phyloP scores from a whole-genome alignment of 106 monocot species.

The Triglochin maritima region DNA sequence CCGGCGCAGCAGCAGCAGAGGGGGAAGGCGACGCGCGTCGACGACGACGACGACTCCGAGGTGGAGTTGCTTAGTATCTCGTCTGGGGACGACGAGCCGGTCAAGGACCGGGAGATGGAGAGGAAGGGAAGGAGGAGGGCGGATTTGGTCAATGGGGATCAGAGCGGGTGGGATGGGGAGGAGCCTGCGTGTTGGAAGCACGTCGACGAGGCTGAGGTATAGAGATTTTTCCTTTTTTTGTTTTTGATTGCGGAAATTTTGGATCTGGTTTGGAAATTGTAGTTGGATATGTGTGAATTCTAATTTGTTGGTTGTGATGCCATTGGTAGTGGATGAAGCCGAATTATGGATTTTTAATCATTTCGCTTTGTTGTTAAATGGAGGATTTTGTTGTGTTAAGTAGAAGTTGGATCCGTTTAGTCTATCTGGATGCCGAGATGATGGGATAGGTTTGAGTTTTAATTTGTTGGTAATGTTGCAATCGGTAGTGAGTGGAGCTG shows the following conservation, averaged over 20 bases:
- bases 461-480: no score
- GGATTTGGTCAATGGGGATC: conserved; percentile 33
- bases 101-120: conserved; percentile 23
- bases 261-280: not conserved
- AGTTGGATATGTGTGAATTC: no score
- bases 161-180: conserved; percentile 49
- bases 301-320: no score
- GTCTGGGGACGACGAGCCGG: conserved; percentile 81
- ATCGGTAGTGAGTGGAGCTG: no score
- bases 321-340: no score
- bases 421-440: no score
- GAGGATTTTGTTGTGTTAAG: no score
- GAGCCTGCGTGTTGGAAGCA: conserved; percentile 86
- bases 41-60: conserved; percentile 92
- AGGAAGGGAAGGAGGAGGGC: conserved; percentile 33
- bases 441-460: no score
- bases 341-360: no score
- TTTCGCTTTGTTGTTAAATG: no score
- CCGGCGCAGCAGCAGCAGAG: conserved; percentile 5
- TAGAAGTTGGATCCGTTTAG: no score
- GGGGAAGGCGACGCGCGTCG: conserved; percentile 23
- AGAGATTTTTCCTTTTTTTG: conserved; percentile 1
- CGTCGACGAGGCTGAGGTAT: conserved; percentile 93
- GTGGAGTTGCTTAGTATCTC: conserved; percentile 95
- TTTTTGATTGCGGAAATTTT: not conserved